Evolutionary conservation across 78 protist species (phyloP), one percentile per base, ranked within the genome.

Genomic region (Dictyostelium citrinum): DNA sequence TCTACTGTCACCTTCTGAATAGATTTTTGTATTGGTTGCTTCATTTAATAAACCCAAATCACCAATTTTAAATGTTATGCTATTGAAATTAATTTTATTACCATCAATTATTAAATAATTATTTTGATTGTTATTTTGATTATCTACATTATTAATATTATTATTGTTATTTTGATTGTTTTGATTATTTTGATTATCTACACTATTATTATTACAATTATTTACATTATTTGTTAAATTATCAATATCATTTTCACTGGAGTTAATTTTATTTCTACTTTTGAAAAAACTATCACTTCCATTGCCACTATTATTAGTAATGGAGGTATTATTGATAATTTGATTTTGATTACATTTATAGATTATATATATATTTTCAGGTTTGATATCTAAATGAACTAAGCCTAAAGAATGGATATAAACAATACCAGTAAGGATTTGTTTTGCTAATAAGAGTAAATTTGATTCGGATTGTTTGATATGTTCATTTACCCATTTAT

Each of bases 1-100:
- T 31, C 93, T 37, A 67, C 93, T 88, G 64, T 88, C 93, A 33
- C 93, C 93, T 49, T 88, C 93, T 6, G 93, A 88, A 24, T 43
- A 76, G n/a, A 60, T 31, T 10, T 76, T 78, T 8, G 61, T 45
- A 8, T 88, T 37, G 5, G 85, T 67, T 12, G 93, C 93, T 58
- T 88, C 93, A n/a, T 88, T 76, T 16, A 88, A 51, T 43, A 88
- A 35, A 31, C 93, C 93, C 14, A 88, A 31, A 68, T 88, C 93
- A 33, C 93, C 93, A 74, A 88, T 64, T 67, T 88, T 88, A 33
- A 61, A 88, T 31, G 35, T 41, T 16, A 75, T 74, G 37, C 76
- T 75, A 20, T 82, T 51, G n/a, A 75, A 75, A 75, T 75, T n/a
- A 5, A 35, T 41, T 11, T 41, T 75, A n/a, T 75, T 75, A 39